Conservation (phyloP, 108 stramenopile species). For the Mediolabrus comicus region DNA sequence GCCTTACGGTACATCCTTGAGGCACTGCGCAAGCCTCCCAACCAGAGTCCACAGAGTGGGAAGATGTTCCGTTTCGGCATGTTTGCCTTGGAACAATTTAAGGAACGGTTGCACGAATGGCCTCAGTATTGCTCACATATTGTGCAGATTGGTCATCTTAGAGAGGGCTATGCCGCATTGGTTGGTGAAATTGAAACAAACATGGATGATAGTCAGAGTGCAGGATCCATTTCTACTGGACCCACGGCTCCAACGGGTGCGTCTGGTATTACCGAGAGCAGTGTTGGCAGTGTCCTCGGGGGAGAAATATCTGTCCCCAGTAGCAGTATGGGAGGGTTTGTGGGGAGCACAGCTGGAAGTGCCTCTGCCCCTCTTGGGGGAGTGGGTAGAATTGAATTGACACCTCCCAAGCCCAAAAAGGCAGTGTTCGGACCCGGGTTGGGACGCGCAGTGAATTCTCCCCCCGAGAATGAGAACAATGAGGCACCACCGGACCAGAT, state of each 20-base stretch:
- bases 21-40: constrained; percentile 92
- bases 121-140: constrained; percentile 99
- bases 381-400: constrained; percentile 24
- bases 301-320: constrained; percentile 43
- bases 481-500: constrained; percentile 86
- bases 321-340: constrained; percentile 16
- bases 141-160: constrained; percentile 96
- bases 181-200: constrained; percentile 89
- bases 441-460: constrained; percentile 78
- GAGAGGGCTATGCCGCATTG: constrained; percentile 79
- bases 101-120: constrained; percentile 96
- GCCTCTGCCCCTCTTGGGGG: constrained; percentile 10
- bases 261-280: constrained; percentile 18
- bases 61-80: constrained; percentile 99
- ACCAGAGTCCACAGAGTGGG: constrained; percentile 69
- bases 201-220: constrained; percentile 62
- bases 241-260: constrained; percentile 24
- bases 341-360: constrained; percentile 12
- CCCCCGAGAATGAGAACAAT: constrained; percentile 36
- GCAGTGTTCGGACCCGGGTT: constrained; percentile 84
- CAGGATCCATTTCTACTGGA: constrained; percentile 29
- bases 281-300: constrained; percentile 27
- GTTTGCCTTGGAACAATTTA: constrained; percentile 98
- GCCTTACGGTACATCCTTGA: constrained; percentile 97
- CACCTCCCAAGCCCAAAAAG: constrained; percentile 46